phyloP scores from a whole-genome alignment of 83 land plant species.

The Picea abies region DNA sequence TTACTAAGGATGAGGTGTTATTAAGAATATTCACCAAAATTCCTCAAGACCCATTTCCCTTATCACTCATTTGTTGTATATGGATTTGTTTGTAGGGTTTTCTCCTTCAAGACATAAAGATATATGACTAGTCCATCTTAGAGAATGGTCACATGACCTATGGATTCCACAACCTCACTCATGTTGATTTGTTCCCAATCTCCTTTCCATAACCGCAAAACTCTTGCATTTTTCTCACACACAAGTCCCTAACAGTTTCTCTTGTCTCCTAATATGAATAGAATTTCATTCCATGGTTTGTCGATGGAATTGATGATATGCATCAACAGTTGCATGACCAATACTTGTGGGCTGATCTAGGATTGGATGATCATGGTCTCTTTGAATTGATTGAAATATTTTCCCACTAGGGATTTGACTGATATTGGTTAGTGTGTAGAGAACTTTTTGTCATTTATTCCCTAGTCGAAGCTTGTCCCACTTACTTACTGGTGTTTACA shows the following conservation, averaged over 20 bases:
- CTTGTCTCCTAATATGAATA: constrained; percentile 11
- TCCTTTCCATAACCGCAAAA: constrained; percentile 27
- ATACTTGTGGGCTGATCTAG: no score
- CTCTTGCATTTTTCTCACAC: constrained; percentile 29
- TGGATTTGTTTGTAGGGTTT: constrained; percentile 55
- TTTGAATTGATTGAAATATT: no score
- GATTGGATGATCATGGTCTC: no score
- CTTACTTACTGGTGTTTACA: no score
- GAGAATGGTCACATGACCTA: constrained; percentile 37
- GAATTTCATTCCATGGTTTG: neutral
- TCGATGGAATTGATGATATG: no score
- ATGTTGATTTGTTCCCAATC: constrained; percentile 46
- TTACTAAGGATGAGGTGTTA: constrained; percentile 34
- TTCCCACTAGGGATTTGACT: no score
- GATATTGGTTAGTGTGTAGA: no score
- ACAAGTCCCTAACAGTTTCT: constrained; percentile 20
- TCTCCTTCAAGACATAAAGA: constrained; percentile 29
- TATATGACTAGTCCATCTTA: constrained; percentile 61
- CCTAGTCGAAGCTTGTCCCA: no score
- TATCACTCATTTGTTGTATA: constrained; percentile 57
- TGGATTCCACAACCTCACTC: constrained; percentile 62
- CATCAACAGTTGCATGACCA: no score
- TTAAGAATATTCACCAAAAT: constrained; percentile 29
- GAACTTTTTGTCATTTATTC: no score
- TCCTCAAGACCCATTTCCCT: constrained; percentile 21